Conservation (phyloP, 345 rosid species). For the Ceriops zippeliana region DNA sequence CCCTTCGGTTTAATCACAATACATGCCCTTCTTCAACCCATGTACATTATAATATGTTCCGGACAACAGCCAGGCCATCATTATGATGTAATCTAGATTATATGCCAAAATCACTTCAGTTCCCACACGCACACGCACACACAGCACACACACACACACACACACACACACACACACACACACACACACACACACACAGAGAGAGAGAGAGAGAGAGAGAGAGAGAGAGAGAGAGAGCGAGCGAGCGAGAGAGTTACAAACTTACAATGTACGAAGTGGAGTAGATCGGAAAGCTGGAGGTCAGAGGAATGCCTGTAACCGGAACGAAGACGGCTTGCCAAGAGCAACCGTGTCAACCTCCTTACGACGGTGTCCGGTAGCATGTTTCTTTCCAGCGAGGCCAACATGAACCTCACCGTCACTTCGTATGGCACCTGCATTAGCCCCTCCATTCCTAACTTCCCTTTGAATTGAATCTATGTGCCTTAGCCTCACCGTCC, state of each 20-base stretch:
- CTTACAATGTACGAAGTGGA: slow-evolving; percentile 53
- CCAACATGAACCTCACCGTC: slow-evolving; percentile 48
- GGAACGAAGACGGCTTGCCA: slow-evolving; percentile 72
- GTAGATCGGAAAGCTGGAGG: slow-evolving; percentile 62
- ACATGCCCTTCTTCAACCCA: too few relatives aligned
- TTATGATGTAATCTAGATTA: not conserved
- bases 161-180: not conserved
- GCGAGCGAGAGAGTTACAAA: not conserved
- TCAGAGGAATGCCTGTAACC: slow-evolving; percentile 53
- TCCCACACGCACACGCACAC: not conserved
- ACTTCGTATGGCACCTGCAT: slow-evolving; percentile 50
- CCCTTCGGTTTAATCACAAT: too few relatives aligned
- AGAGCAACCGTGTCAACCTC: slow-evolving; percentile 58
- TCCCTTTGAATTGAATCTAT: too few relatives aligned
- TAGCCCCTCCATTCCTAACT: slow-evolving; percentile 47
- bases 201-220: not conserved
- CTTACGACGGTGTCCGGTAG: slow-evolving; percentile 65
- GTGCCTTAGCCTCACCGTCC: too few relatives aligned
- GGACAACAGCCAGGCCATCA: too few relatives aligned
- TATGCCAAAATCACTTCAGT: not conserved
- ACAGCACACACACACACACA: not conserved
- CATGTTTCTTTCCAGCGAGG: slow-evolving; percentile 63
- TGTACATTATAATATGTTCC: too few relatives aligned
- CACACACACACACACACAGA: not conserved
- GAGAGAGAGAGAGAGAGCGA: not conserved